Conservation (phyloP, 768 basidiomycete genomes). For the Calocera cornea region DNA sequence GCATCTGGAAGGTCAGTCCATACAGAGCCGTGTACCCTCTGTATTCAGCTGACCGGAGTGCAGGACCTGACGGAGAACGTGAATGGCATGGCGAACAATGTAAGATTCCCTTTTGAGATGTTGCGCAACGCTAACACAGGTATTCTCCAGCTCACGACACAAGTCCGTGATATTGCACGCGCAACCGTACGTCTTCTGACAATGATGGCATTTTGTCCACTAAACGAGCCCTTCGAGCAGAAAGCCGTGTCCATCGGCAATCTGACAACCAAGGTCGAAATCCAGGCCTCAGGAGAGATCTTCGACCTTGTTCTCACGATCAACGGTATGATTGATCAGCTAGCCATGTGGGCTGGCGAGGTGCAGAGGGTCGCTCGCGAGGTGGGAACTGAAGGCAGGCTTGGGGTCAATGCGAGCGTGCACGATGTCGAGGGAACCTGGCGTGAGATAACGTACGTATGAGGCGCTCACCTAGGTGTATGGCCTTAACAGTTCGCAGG, state of each 20-base stretch:
- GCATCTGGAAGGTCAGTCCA: slow-evolving; percentile 74
- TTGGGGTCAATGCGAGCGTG: slow-evolving; percentile 94
- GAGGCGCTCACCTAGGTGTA: neutral
- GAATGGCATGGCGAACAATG: slow-evolving; percentile 89
- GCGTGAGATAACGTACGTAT: slow-evolving; percentile 90
- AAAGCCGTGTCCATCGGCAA: slow-evolving; percentile 92
- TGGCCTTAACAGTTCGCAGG: slow-evolving; percentile 29
- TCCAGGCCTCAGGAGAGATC: slow-evolving; percentile 91
- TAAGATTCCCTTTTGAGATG: slow-evolving; percentile 26
- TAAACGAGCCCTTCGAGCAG: slow-evolving; percentile 21
- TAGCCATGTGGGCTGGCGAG: slow-evolving; percentile 58
- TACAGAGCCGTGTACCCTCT: no score
- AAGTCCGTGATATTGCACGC: slow-evolving; percentile 86
- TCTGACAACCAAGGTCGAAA: slow-evolving; percentile 82
- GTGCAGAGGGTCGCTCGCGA: slow-evolving; percentile 94
- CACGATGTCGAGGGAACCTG: slow-evolving; percentile 95
- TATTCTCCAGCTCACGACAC: slow-evolving; percentile 56
- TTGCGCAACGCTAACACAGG: neutral
- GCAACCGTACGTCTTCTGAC: slow-evolving; percentile 51
- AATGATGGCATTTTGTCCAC: neutral
- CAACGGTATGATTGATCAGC: slow-evolving; percentile 70
- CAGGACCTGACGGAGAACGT: slow-evolving; percentile 86
- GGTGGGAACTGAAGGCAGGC: slow-evolving; percentile 96
- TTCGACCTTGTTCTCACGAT: slow-evolving; percentile 93
- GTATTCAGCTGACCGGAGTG: no score